Percentiles rank a stretch among this genome's conserved stretches.
Conservation (phyloP, 345 rosid genomes). For the Mallotus nudiflorus region DNA sequence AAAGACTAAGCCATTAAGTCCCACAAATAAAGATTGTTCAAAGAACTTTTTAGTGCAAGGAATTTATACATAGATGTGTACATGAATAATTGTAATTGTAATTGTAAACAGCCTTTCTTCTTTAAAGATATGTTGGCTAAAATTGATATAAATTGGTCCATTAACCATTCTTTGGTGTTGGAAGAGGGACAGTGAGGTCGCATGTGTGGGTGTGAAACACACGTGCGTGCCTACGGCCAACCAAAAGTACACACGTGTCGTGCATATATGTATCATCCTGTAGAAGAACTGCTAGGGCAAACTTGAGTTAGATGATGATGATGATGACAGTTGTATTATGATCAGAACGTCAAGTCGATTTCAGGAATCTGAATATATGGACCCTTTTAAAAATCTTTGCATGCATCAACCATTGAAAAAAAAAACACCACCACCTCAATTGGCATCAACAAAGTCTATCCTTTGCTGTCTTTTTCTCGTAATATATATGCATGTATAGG, state of each 20-base stretch:
- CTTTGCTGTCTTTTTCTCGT: not conserved
- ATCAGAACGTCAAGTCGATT: slow-evolving; percentile 1
- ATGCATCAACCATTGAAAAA: not conserved
- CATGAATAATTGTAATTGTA: too few relatives aligned
- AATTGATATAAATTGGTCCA: slow-evolving; percentile 3
- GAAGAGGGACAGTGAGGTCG: not conserved
- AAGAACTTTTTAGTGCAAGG: not conserved
- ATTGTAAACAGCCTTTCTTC: slow-evolving; percentile 4
- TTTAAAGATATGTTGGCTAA: not conserved
- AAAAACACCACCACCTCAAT: not conserved
- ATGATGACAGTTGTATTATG: slow-evolving; percentile 8
- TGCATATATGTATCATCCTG: too few relatives aligned
- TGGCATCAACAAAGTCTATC: not conserved
- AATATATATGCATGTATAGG: too few relatives aligned
- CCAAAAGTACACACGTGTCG: not conserved
- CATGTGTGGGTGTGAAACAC: not conserved
- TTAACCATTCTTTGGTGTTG: slow-evolving; percentile 21
- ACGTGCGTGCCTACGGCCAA: not conserved
- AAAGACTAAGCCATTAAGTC: not conserved
- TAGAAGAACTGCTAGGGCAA: not conserved
- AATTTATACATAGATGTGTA: not conserved
- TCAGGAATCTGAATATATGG: not conserved
- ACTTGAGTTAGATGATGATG: slow-evolving; percentile 6
- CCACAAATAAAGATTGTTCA: slow-evolving; percentile 9
- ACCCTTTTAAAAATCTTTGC: not conserved